Percentiles rank a stretch among this genome's conserved stretches.
Conservation (phyloP, 352 stramenopile species). For the Phytophthora colocasiae region DNA sequence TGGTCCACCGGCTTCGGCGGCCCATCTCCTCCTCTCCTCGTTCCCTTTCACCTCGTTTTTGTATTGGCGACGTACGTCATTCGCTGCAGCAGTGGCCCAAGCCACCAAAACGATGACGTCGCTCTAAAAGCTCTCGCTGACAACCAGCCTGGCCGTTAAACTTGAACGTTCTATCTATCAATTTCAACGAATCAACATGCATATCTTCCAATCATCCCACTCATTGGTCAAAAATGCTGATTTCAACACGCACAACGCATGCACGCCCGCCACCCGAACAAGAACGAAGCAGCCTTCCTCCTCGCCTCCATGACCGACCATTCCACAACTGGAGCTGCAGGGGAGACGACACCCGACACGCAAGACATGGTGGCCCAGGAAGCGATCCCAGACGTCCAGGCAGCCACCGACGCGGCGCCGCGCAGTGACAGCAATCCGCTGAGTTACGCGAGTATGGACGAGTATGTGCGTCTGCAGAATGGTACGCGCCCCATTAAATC, state of each 20-base stretch:
- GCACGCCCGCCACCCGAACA: slow-evolving; percentile 30
- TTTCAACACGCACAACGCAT: slow-evolving; percentile 15
- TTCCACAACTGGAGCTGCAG: slow-evolving; percentile 52
- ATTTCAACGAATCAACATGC: slow-evolving; percentile 9
- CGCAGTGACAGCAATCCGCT: slow-evolving; percentile 70
- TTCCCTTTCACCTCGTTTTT: slow-evolving; percentile 7
- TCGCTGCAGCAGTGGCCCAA: background rate
- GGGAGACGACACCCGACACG: slow-evolving; percentile 31
- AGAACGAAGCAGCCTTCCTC: slow-evolving; percentile 28
- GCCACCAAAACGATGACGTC: slow-evolving; percentile 30
- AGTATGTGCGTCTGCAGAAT: slow-evolving; percentile 93
- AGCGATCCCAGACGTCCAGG: slow-evolving; percentile 12
- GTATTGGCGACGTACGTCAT: slow-evolving; percentile 22
- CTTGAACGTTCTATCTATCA: slow-evolving; percentile 1
- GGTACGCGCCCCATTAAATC: slow-evolving; percentile 94
- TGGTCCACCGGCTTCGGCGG: slow-evolving; percentile 18
- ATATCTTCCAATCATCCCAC: background rate
- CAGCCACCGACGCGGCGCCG: slow-evolving; percentile 12
- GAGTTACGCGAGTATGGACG: slow-evolving; percentile 90
- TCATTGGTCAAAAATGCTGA: slow-evolving; percentile 19
- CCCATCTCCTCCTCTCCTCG: slow-evolving; percentile 4
- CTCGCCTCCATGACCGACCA: slow-evolving; percentile 31
- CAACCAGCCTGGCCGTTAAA: slow-evolving; percentile 24
- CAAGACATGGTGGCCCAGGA: slow-evolving; percentile 47
- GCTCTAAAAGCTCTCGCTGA: slow-evolving; percentile 12